Evolutionary conservation across 768 basidiomycete genomes (phyloP).

Genomic region (Plicaturopsis crispa): DNA sequence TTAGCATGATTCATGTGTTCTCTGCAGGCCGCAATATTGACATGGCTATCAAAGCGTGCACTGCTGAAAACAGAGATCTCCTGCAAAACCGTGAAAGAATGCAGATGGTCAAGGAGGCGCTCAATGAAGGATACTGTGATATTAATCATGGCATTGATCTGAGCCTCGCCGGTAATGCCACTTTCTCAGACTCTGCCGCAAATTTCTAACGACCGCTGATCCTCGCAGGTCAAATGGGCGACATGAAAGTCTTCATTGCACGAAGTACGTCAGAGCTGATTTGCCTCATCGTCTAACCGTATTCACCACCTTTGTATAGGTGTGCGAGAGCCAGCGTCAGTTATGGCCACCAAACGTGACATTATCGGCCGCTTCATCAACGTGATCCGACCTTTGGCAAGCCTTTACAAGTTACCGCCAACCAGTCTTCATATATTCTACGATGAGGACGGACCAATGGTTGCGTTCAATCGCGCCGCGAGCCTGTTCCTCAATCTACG

Average conservation of each 20-base stretch:
- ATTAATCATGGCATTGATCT: constrained; percentile 57
- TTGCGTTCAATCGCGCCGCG: constrained; percentile 90
- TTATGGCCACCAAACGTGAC: constrained; percentile 48
- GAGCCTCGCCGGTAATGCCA: constrained; percentile 45
- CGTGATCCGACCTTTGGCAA: constrained; percentile 55
- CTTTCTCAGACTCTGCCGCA: not conserved
- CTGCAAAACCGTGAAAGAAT: constrained; percentile 59
- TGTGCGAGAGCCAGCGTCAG: constrained; percentile 38
- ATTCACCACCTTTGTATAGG: constrained; percentile 31
- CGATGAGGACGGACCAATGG: constrained; percentile 70
- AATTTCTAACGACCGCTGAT: constrained; percentile 4
- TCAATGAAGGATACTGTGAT: constrained; percentile 83
- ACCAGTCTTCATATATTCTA: constrained; percentile 81
- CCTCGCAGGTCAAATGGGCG: constrained; percentile 47
- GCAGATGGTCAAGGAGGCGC: constrained; percentile 63
- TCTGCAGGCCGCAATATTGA: constrained; percentile 54
- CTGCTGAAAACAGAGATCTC: constrained; percentile 54
- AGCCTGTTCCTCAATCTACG: constrained; percentile 85
- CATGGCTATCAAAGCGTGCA: constrained; percentile 67
- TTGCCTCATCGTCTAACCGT: not conserved
- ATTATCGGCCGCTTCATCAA: constrained; percentile 65
- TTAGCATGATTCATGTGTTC: constrained; percentile 4
- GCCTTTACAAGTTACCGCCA: constrained; percentile 68
- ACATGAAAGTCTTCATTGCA: constrained; percentile 55
- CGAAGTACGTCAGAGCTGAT: constrained; percentile 34